Percentiles rank a stretch among this genome's conserved stretches.
Conservation (phyloP, 805 yeast species). For the Debaryomyces maramus region DNA sequence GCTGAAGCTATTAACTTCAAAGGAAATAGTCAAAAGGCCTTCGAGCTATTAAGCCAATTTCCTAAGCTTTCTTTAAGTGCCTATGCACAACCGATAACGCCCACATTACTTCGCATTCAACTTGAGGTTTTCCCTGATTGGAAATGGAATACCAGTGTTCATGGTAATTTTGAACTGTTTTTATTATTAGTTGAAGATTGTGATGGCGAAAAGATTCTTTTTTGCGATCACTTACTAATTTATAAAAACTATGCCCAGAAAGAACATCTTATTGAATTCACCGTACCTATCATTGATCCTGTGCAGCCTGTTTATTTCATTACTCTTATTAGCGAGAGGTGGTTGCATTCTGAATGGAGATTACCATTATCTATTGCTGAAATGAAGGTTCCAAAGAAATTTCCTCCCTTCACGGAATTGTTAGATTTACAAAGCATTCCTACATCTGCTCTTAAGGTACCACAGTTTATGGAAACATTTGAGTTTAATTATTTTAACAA, state of each 20-base stretch:
- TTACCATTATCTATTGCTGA: conserved; percentile 57
- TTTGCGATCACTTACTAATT: conserved; percentile 54
- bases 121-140: conserved; percentile 70
- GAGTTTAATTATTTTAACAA: conserved; percentile 60
- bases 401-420: conserved; percentile 61
- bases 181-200: conserved; percentile 76
- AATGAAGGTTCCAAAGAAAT: conserved; percentile 59
- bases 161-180: conserved; percentile 67
- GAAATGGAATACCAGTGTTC: conserved; percentile 70
- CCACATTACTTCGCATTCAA: conserved; percentile 62
- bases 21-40: conserved; percentile 59
- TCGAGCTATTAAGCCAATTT: conserved; percentile 63
- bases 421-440: conserved; percentile 53
- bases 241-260: conserved; percentile 48
- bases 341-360: conserved; percentile 75
- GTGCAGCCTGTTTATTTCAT: conserved; percentile 70
- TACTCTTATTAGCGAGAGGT: conserved; percentile 71
- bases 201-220: conserved; percentile 75
- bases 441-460: conserved; percentile 45
- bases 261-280: conserved; percentile 61
- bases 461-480: conserved; percentile 49
- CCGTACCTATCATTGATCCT: conserved; percentile 60
- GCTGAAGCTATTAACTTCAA: conserved; percentile 79
- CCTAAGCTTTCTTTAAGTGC: conserved; percentile 66
- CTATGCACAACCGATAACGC: conserved; percentile 74